Percentiles rank a stretch among this genome's conserved stretches.
Conservation (phyloP, 2,329 filamentous ascomycete species). For the Colletotrichum brevisporum region DNA sequence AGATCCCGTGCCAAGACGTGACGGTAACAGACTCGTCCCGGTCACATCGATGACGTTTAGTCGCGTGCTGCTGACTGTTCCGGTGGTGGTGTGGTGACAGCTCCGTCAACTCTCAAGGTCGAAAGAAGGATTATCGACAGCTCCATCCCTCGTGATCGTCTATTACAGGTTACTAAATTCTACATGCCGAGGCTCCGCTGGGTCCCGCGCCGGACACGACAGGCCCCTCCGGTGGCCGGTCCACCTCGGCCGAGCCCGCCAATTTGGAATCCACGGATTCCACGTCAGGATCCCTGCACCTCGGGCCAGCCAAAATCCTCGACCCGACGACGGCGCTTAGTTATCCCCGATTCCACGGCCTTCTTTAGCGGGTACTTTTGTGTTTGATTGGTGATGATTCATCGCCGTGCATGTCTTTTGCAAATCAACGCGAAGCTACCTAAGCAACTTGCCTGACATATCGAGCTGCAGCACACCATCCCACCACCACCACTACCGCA, state of each 20-base stretch:
- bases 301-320: not conserved
- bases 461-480: not conserved
- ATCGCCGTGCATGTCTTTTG: constrained; percentile 29
- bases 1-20: no score
- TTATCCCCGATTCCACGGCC: constrained; percentile 32
- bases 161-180: no score
- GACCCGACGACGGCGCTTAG: constrained; percentile 19
- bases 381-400: constrained; percentile 35
- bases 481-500: not conserved
- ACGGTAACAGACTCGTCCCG: no score
- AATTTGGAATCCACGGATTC: constrained; percentile 30
- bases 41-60: no score
- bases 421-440: not conserved
- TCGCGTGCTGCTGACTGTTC: no score
- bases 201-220: constrained; percentile 2
- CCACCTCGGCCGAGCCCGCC: constrained; percentile 21
- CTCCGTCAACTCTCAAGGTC: no score
- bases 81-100: no score
- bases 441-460: not conserved
- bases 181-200: not conserved
- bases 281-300: constrained; percentile 6
- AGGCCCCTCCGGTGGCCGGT: not conserved
- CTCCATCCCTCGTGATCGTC: no score
- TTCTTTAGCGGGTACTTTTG: constrained; percentile 27
- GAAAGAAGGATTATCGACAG: no score